Conservation (phyloP, 495 filamentous ascomycete species). For the Cercophora newfieldiana region DNA sequence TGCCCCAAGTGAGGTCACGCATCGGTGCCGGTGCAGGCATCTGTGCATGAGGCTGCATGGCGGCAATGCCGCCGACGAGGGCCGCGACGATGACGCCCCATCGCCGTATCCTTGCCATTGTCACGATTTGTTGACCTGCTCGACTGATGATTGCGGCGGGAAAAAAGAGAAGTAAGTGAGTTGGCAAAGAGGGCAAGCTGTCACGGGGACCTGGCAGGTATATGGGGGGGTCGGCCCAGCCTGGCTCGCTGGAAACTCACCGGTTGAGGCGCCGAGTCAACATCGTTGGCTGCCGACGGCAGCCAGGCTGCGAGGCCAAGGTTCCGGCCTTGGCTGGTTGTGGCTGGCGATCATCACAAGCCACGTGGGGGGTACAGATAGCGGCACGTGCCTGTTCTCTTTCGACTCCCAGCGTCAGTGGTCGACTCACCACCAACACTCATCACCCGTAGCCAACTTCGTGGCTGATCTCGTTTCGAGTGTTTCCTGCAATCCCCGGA, state of each 20-base stretch:
- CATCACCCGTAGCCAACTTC: too few species aligned
- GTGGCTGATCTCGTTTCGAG: too few species aligned
- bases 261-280: not conserved
- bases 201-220: too few species aligned
- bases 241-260: too few species aligned
- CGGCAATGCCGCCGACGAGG: conserved; percentile 37
- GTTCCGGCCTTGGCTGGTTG: not conserved
- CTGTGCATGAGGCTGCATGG: conserved; percentile 78
- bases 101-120: conserved; percentile 11
- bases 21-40: conserved; percentile 78
- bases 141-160: not conserved
- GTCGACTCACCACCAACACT: too few species aligned
- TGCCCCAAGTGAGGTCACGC: conserved; percentile 81
- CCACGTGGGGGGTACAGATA: not conserved
- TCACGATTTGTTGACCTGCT: not conserved
- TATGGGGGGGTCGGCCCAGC: too few species aligned
- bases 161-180: not conserved
- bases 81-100: conserved; percentile 32
- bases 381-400: not conserved
- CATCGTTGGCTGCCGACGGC: not conserved
- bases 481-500: too few species aligned
- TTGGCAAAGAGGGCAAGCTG: not conserved
- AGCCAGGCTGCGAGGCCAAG: not conserved
- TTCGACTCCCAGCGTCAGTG: too few species aligned
- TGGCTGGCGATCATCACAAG: not conserved